Conservation (phyloP, 2,329 filamentous ascomycete genomes). For the Elsinoe ampelina region DNA sequence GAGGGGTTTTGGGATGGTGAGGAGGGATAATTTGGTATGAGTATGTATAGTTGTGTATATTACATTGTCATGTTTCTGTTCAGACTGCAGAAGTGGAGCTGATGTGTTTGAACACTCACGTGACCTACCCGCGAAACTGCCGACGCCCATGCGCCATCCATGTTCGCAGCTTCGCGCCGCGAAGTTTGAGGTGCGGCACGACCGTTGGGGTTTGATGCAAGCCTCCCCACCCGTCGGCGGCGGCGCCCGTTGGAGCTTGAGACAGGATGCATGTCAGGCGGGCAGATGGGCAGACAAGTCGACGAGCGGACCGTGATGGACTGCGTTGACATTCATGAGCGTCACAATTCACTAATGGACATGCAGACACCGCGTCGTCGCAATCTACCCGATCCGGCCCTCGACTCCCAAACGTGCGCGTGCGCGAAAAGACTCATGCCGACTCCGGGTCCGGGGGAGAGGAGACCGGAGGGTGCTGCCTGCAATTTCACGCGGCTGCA, state of each 20-base stretch:
- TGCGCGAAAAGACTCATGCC: background rate
- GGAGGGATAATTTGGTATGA: slow-evolving; percentile 19
- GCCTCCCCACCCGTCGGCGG: background rate
- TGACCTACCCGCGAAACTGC: too few species aligned
- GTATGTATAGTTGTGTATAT: background rate
- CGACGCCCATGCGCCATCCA: too few species aligned
- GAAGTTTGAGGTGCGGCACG: too few species aligned
- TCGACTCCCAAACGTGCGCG: too few species aligned
- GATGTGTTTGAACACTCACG: too few species aligned
- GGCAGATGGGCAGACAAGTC: background rate
- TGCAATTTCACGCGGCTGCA: background rate
- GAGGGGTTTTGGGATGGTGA: slow-evolving; percentile 23
- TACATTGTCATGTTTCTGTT: too few species aligned
- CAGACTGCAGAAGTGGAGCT: too few species aligned
- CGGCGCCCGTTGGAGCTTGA: background rate
- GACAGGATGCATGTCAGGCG: background rate
- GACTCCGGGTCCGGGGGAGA: background rate
- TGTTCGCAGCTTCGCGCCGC: too few species aligned
- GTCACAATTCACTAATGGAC: too few species aligned
- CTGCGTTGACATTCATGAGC: background rate
- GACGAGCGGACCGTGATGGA: background rate
- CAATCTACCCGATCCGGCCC: too few species aligned
- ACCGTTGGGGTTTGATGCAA: slow-evolving; percentile 2
- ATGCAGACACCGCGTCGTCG: too few species aligned
- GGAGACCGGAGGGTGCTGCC: background rate